phyloP scores from a whole-genome alignment of 2,329 filamentous ascomycete genomes.

The Thelonectria discophora region DNA sequence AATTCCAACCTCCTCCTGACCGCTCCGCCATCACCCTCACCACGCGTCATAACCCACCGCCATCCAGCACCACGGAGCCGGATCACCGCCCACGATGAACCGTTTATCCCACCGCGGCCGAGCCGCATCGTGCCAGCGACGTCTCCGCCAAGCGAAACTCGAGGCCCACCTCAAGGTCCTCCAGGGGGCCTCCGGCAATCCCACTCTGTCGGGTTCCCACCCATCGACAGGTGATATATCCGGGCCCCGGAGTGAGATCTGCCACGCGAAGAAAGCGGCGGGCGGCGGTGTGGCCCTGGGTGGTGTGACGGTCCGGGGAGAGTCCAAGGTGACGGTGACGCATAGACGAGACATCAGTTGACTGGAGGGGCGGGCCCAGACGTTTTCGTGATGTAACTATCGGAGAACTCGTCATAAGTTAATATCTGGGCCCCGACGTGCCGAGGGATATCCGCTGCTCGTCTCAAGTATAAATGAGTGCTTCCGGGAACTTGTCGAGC shows the following conservation, averaged over 20 bases:
- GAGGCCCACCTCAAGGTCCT: background rate
- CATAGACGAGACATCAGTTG: conserved; percentile 5
- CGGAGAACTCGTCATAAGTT: conserved; percentile 1
- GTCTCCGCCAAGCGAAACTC: background rate
- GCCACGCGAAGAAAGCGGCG: background rate
- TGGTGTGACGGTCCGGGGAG: too few species aligned
- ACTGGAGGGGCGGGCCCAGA: background rate
- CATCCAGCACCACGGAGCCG: background rate
- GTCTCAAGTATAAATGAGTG: background rate
- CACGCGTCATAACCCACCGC: background rate
- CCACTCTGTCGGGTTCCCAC: background rate
- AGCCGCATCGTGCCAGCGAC: background rate
- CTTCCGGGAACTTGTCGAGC: background rate
- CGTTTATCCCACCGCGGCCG: background rate
- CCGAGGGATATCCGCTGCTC: background rate
- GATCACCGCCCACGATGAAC: background rate
- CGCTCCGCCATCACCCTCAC: too few species aligned
- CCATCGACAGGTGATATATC: background rate
- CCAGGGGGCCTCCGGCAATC: background rate
- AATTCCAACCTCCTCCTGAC: background rate
- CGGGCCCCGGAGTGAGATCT: conserved; percentile 2
- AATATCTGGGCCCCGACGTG: background rate
- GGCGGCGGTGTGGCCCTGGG: background rate
- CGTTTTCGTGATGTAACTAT: background rate
- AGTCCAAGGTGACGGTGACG: background rate